Base-by-base conservation (phyloP, 2,329 filamentous ascomycete species). In the Sarocladiaceae sp. region DNA sequence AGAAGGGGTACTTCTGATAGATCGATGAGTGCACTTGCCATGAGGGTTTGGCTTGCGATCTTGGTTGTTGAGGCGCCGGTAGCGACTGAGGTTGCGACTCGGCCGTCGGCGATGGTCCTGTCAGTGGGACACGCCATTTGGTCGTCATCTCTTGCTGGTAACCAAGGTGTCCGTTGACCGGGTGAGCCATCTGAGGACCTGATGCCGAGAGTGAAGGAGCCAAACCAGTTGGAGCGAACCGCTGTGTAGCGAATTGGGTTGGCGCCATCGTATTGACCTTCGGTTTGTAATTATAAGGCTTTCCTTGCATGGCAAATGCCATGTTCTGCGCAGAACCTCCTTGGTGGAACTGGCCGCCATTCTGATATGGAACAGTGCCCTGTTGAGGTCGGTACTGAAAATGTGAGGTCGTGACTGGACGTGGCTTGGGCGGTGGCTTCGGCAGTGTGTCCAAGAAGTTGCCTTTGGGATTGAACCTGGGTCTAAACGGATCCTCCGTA, bases 391-490 rank as follows among this genome's bases (percentile, higher is more conserved):
- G 55, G 60, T 53, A 62, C 58, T 62, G 64, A 53, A 56, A 58
- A 51, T 57, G 63, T 52, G 53, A 28, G 13, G 46, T 12, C 15
- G 25, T 15, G 13, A 4, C 12, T 18, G 33, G 33, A 58, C 25
- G 55, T 51, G 22, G 56, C 60, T 53, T 57, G 57, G 15, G 63
- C 55, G 66, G 60, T 4, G 76, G 74, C 58, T 81, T 82, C 50
- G 74, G 82, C 50, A 90, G 73, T 2, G 86, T 84, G 42, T 90
- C 86, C 64, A 91, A 67, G 67, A 87, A 92, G 64, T 87, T 88
- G 58, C 83, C 84, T 68, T 80, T 85, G 2, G 77, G 71, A 54
- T 90, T 89, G 66, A 90, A 78, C 42, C 73, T 72, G n/a, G 70
- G 76, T 12, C 69, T 76, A 8, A 62, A 57, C 39, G 79, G 82